These are phyloP conservation scores for Tylopilus felleus DNA, from an alignment of 768 basidiomycete genomes.

Conservation along the genomic window DNA sequence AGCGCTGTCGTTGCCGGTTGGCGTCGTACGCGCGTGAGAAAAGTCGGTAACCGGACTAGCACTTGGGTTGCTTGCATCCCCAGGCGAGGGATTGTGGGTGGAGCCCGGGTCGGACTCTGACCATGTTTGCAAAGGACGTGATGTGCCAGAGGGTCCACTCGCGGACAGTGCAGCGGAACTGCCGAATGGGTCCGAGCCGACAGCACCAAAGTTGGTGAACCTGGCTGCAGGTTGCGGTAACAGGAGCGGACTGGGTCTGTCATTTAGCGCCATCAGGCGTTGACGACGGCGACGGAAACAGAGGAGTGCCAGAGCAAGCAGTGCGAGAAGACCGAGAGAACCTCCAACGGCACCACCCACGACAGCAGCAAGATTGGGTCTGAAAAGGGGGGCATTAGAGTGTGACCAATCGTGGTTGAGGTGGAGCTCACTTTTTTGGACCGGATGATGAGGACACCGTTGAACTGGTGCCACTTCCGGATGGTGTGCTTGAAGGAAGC, in stretches of 20 bases:
- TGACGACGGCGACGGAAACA: slow-evolving; percentile 13
- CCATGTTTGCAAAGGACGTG: slow-evolving; percentile 10
- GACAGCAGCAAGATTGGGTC: slow-evolving; percentile 13
- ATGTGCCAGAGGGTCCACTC: neutral
- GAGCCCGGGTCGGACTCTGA: slow-evolving; percentile 5
- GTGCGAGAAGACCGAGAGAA: slow-evolving; percentile 12
- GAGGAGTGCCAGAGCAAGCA: slow-evolving; percentile 10
- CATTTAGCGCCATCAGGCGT: neutral
- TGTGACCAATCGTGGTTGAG: neutral
- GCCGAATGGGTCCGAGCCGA: slow-evolving; percentile 4
- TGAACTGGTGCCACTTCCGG: slow-evolving; percentile 1
- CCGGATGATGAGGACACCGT: neutral
- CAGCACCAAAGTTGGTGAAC: neutral
- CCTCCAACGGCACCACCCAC: slow-evolving; percentile 21
- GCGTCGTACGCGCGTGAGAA: neutral
- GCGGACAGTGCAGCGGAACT: neutral
- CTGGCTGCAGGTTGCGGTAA: slow-evolving; percentile 2
- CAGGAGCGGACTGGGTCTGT: slow-evolving; percentile 10
- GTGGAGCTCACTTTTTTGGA: slow-evolving; percentile 12
- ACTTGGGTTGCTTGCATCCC: neutral
- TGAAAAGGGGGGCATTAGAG: slow-evolving; percentile 1
- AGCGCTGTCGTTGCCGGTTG: slow-evolving; percentile 3
- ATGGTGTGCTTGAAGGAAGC: slow-evolving; percentile 12
- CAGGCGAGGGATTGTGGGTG: neutral
- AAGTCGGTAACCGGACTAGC: neutral